Evolutionary conservation across 148 eudicot genomes (phyloP), one percentile per base, ranked within the genome.

Genomic region (Nepenthes gracilis): DNA sequence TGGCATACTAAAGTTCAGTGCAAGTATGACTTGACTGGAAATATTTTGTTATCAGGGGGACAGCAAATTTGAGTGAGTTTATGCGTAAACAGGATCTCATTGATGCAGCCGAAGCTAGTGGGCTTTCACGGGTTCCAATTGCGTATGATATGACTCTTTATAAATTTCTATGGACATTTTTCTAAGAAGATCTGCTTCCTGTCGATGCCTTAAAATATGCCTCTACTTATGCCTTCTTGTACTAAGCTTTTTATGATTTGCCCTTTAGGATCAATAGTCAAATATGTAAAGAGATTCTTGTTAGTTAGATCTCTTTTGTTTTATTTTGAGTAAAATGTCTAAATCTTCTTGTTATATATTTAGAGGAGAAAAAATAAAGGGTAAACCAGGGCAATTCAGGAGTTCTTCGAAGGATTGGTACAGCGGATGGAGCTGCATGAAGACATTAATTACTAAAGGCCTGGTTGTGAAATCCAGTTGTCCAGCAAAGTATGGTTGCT

Each of bases 61-160:
- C 64, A 55, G 63, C 58, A 56, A 71, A 58, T 65, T 95, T 89
- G 35, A 63, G 40, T 57, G 87, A 86, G 47, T 77, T 64, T 76
- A 86, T 93, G 99, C 83, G 55, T 35, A 93, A 86, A 68, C 81
- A 81, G 70, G 96, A 88, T 63, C 79, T 93, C 55, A 88, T 93
- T 70, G 92, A 86, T 80, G 92, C 86, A 60, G 95, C 99, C 75
- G 99, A 93, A 74, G 85, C 92, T 32, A 93, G 96, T 71, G 99
- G 98, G 49, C 96, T 93, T 57, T 81, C 96, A 64, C 90, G 95
- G 55, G 90, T 66, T 11, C 86, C 98, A 52, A 77, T 93, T 64
- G 74, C 36, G 98, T 88, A 84, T 67, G 89, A 60, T 66, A 33
- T 67, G 12, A 12, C 36, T 57, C 15, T 45, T 60, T 40, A 12